These are phyloP conservation scores for Neofusicoccum parvum DNA, from an alignment of 2,329 filamentous ascomycete genomes.

Conservation along the genomic window DNA sequence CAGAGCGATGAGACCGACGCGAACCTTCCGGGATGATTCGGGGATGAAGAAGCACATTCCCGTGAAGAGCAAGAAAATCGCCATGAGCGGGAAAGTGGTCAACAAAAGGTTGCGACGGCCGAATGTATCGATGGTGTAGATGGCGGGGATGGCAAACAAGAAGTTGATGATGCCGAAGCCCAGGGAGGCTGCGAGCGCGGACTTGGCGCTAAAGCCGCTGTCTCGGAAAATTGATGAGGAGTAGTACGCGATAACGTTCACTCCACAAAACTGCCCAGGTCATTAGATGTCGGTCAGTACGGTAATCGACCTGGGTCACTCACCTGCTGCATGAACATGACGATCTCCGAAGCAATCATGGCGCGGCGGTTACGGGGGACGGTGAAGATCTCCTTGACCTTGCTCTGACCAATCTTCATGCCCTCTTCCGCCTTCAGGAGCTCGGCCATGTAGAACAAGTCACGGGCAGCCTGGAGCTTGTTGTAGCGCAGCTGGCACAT, in stretches of 20 bases:
- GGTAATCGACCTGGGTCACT: background rate
- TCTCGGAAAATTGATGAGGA: conserved; percentile 35
- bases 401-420: conserved; percentile 36
- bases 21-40: conserved; percentile 29
- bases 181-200: conserved; percentile 43
- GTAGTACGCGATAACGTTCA: conserved; percentile 37
- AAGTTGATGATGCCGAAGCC: conserved; percentile 51
- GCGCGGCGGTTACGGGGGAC: conserved; percentile 34
- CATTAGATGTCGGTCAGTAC: background rate
- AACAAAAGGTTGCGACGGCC: conserved; percentile 46
- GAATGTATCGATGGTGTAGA: conserved; percentile 47
- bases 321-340: conserved; percentile 39
- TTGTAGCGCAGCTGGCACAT: conserved; percentile 58
- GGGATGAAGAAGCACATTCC: conserved; percentile 44
- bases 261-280: conserved; percentile 29
- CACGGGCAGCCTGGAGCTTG: conserved; percentile 56
- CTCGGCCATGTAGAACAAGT: conserved; percentile 52
- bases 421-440: conserved; percentile 37
- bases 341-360: conserved; percentile 32
- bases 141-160: conserved; percentile 48
- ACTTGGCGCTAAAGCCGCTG: conserved; percentile 29
- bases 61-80: conserved; percentile 53
- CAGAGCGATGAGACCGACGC: conserved; percentile 39
- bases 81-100: conserved; percentile 52
- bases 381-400: conserved; percentile 31